These are phyloP conservation scores for Cladophialophora yegresii DNA, from an alignment of 2,329 filamentous ascomycete genomes.

Conservation along the genomic window DNA sequence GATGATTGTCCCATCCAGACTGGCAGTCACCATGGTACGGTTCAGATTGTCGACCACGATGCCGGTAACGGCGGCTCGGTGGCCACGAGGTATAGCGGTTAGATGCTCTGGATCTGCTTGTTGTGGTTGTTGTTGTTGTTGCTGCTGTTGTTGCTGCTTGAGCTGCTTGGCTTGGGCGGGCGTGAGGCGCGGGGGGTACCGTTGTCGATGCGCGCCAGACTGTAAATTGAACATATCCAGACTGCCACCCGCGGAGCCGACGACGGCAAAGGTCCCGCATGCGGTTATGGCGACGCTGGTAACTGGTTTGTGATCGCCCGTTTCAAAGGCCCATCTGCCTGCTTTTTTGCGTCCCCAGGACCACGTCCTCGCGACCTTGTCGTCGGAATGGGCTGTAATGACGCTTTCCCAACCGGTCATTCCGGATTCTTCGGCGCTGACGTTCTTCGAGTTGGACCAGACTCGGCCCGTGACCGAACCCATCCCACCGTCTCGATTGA, in stretches of 20 bases:
- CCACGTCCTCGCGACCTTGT: conserved; percentile 87
- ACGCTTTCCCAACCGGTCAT: conserved; percentile 97
- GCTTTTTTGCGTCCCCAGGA: conserved; percentile 96
- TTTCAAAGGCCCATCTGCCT: conserved; percentile 89
- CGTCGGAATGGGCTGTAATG: conserved; percentile 85
- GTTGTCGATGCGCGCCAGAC: conserved; percentile 82
- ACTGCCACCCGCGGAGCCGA: conserved; percentile 79
- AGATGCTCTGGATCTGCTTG: conserved; percentile 54
- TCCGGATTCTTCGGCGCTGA: conserved; percentile 69
- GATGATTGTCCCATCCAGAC: conserved; percentile 88
- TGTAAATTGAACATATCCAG: conserved; percentile 98
- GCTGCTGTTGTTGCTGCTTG: conserved; percentile 63
- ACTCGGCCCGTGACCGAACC: conserved; percentile 76
- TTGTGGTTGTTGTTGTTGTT: conserved; percentile 62
- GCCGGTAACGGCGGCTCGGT: conserved; percentile 80
- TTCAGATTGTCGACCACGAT: conserved; percentile 88
- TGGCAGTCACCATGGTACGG: conserved; percentile 79
- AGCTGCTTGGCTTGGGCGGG: conserved; percentile 76
- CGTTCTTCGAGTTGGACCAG: conserved; percentile 75
- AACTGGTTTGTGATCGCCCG: conserved; percentile 60
- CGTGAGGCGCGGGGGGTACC: conserved; percentile 78
- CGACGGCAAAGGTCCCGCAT: conserved; percentile 88
- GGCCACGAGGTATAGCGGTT: conserved; percentile 64
- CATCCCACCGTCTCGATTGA: conserved; percentile 94
- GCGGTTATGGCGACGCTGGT: conserved; percentile 83